Percentiles rank a stretch among this genome's conserved stretches.
Evolutionary conservation across 1,284 basidiomycete genomes (phyloP).

Genomic region (Cutaneotrichosporon cyanovorans): DNA sequence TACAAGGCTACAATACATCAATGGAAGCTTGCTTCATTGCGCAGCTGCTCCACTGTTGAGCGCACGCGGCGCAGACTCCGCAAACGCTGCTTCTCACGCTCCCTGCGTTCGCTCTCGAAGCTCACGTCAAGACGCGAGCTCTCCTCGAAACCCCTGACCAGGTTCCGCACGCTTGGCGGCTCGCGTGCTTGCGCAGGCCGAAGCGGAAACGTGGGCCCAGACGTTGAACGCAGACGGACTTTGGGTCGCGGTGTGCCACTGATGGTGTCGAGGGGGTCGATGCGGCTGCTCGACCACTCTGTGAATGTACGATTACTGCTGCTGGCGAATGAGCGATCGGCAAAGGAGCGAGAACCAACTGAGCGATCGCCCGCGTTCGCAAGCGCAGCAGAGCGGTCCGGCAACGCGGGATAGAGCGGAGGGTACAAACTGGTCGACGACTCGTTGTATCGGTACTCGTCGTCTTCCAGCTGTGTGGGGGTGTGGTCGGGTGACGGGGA

Average conservation of each 20-base stretch:
- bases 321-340: too few species aligned
- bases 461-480: constrained; percentile 1
- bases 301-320: too few species aligned
- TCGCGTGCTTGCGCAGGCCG: background rate
- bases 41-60: constrained; percentile 1
- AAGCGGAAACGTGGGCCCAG: background rate
- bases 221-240: background rate
- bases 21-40: background rate
- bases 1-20: too few species aligned
- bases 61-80: constrained; percentile 7
- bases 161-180: constrained; percentile 1
- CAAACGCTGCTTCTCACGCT: constrained; percentile 4
- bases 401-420: constrained; percentile 6
- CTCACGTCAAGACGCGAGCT: constrained; percentile 6
- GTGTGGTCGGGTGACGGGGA: background rate
- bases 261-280: background rate
- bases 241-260: constrained; percentile 6
- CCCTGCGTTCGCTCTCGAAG: constrained; percentile 8
- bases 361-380: too few species aligned
- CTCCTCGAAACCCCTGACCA: constrained; percentile 6
- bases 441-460: constrained; percentile 6
- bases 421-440: constrained; percentile 1
- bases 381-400: constrained; percentile 2
- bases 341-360: too few species aligned
- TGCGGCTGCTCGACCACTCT: too few species aligned